Conservation (phyloP, 2,329 filamentous ascomycete species). For the Berkeleyomyces rouxiae region DNA sequence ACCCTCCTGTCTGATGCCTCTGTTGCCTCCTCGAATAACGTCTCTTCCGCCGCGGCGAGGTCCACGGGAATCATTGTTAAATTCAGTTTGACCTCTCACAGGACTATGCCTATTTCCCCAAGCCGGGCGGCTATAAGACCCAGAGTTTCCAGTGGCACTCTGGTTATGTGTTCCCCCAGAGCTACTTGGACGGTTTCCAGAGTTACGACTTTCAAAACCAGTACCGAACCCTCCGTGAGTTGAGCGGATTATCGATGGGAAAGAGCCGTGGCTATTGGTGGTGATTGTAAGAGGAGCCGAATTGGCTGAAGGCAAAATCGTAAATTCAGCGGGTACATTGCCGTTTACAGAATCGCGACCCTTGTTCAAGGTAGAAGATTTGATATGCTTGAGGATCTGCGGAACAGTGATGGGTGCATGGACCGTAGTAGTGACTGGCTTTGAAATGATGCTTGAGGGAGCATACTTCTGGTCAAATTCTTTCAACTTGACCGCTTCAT, state of each 20-base stretch:
- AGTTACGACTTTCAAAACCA: background rate
- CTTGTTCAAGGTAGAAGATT: slow-evolving; percentile 1
- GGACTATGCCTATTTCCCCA: background rate
- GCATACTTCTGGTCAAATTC: slow-evolving; percentile 24
- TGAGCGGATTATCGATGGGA: background rate
- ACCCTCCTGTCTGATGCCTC: background rate
- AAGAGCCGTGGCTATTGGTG: background rate
- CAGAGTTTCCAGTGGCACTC: background rate
- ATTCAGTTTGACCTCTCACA: background rate
- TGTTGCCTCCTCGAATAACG: background rate
- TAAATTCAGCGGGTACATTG: background rate
- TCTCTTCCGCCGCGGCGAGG: background rate
- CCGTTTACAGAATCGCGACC: background rate
- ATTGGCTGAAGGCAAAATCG: background rate
- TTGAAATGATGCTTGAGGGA: background rate
- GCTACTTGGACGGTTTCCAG: slow-evolving; percentile 8
- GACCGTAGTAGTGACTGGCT: background rate
- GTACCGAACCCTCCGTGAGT: background rate
- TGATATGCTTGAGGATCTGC: background rate
- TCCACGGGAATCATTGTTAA: background rate
- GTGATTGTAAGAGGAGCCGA: slow-evolving; percentile 1
- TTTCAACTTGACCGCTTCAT: slow-evolving; percentile 20
- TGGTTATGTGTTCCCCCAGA: slow-evolving; percentile 5
- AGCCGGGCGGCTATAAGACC: background rate
- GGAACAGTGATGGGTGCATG: background rate